Evolutionary conservation across 495 filamentous ascomycete species (phyloP), one percentile per base, ranked within the genome.

Genomic region (Penicillium malachiteum): DNA sequence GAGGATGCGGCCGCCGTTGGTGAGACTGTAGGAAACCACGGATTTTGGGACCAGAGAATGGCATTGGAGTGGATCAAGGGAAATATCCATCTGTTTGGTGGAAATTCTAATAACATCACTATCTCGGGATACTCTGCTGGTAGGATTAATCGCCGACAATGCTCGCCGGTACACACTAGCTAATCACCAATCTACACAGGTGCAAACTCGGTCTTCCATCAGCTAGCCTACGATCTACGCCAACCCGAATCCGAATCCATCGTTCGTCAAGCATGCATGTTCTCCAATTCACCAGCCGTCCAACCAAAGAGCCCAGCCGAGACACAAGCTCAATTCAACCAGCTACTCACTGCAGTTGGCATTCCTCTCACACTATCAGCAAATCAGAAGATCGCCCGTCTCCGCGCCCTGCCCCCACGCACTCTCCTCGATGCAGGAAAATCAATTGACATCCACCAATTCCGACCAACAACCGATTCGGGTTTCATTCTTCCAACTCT

Each of bases 31-130:
- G 73, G 87, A 18, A 91, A 91, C 61, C 67, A 87, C 31, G 87
- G 87, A 5, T 75, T 91, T 58, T 83, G 81, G 71, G 87, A 91
- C 63, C 87, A 90, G 62, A 75, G 81, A 54, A 62, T 83, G 30
- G 68, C 82, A 42, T 69, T 90, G 17, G 77, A 86, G 68, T 90
- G 87, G 87, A 82, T 86, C 1, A 70, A 75, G 56, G 73, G 82
- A 34, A 85, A 87, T 62, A 80, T 84, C 42, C 70, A 64, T 17
- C 71, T 75, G 0, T 85, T 90, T 62, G 84, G 85, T 0, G 87
- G 87, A 2, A 81, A 90, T 66, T 66, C 76, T 1, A 68, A 77
- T 10, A 80, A 85, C 54, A 78, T 90, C 34, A 89, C 86, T 0
- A 67, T 89, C 35, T 80, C 86, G 63, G 87, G 87, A 7, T 73